Evolutionary conservation across 805 yeast genomes (phyloP), one percentile per base, ranked within the genome.

Genomic region (Ogataea zsoltii): DNA sequence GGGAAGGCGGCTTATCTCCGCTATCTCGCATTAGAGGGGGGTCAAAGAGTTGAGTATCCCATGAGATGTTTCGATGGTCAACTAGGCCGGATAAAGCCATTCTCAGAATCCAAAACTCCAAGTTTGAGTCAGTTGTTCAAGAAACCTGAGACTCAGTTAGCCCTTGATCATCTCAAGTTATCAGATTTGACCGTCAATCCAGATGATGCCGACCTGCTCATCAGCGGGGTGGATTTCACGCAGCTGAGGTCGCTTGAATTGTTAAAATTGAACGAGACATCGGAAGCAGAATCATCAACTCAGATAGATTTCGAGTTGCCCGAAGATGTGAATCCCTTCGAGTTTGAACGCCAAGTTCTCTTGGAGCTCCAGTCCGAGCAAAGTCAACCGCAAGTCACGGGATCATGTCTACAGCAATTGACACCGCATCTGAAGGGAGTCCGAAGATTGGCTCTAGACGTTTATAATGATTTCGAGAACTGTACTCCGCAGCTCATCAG

Each of bases 401-500:
- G 3, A 3, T 40, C 45, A 10, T 53, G 56, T 26, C 36, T 57
- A 9, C 12, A 10, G 9, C 41, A 35, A 13, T 17, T 61, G 11
- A 28, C 46, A 2, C 48, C 55, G 4, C 38, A 45, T 17, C 21
- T 60, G 11, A 16, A n/a, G 13, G 40, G 42, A 17, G 36, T 61
- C 18, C 38, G 43, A 13, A 48, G 39, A 1, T 33, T 62, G 21
- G 47, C 55, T 19, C 25, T 61, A 6, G 59, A 56, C 31, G 42
- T 58, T 10, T 49, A 53, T 19, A 59, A 48, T 35, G 57, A 53
- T 31, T 39, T 49, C 5, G 40, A 44, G 21, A 56, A 55, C 31
- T 30, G 28, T 32, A 47, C 48, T 2, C 56, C 60, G 2, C 32
- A 33, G 1, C 18, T 58, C 10, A 49, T 61, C 17, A 10, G 19